A percentile compares a stretch with the other conserved stretches of the same genome.
These are phyloP conservation scores for Kluyveromyces marxianus DNA, from an alignment of 1,139 yeast species.

Conservation along the genomic window DNA sequence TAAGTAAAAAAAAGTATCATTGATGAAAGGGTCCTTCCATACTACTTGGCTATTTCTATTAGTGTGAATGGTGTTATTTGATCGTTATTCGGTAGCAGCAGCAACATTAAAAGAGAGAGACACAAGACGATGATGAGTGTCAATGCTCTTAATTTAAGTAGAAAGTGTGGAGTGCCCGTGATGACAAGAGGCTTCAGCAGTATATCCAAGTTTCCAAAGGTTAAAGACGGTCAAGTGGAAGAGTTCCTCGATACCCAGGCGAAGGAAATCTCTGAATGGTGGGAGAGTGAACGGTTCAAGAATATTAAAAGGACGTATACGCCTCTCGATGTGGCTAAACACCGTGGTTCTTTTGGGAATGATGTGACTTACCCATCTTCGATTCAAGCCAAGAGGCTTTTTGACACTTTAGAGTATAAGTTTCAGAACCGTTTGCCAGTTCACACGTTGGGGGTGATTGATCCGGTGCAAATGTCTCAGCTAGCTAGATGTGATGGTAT, in stretches of 20 bases:
- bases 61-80: too few species aligned
- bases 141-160: not conserved
- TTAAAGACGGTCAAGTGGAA: constrained; percentile 3
- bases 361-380: constrained; percentile 41
- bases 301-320: constrained; percentile 46
- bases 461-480: constrained; percentile 57
- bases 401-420: constrained; percentile 37
- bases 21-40: too few species aligned
- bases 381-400: constrained; percentile 47
- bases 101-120: not conserved
- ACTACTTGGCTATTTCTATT: too few species aligned
- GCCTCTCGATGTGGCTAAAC: constrained; percentile 46
- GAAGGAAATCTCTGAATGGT: constrained; percentile 42
- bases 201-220: constrained; percentile 4
- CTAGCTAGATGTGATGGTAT: constrained; percentile 41
- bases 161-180: not conserved
- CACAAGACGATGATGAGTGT: not conserved
- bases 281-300: constrained; percentile 43
- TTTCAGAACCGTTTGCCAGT: constrained; percentile 40
- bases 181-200: constrained; percentile 1
- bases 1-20: too few species aligned
- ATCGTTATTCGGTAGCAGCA: not conserved
- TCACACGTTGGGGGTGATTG: constrained; percentile 54
- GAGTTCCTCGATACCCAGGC: constrained; percentile 15
- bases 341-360: constrained; percentile 43